Evolutionary conservation across 768 basidiomycete species (phyloP).

Genomic region (Mycena pura): DNA sequence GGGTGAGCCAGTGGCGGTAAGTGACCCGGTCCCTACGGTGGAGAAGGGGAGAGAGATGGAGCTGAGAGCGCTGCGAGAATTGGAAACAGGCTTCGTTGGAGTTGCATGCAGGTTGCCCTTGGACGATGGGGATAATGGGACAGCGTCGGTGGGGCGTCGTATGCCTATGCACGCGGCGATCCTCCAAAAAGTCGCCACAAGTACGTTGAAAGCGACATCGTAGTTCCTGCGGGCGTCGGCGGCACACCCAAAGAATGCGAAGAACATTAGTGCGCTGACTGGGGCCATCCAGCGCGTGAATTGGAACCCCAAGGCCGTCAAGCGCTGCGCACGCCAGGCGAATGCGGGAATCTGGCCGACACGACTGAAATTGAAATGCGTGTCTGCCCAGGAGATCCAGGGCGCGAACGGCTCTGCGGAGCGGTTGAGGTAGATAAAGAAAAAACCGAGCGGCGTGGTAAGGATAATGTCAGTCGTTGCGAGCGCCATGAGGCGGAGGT

Average conservation of each 20-base stretch:
- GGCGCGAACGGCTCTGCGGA: conserved; percentile 39
- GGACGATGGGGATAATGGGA: no score
- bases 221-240: conserved; percentile 66
- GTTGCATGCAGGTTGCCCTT: no score
- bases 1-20: no score
- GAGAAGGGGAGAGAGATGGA: no score
- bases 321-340: conserved; percentile 46
- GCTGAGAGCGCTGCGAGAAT: no score
- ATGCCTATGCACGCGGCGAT: no score
- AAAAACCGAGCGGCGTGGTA: conserved; percentile 53
- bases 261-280: conserved; percentile 62
- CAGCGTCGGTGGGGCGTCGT: no score
- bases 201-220: conserved; percentile 43
- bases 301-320: conserved; percentile 41
- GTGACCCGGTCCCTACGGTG: no score
- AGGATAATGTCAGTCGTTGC: conserved; percentile 53
- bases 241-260: conserved; percentile 71
- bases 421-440: conserved; percentile 45
- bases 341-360: conserved; percentile 49
- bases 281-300: conserved; percentile 55
- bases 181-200: no score
- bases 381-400: conserved; percentile 58
- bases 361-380: conserved; percentile 55
- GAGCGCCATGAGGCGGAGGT: conserved; percentile 64
- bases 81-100: no score